These are phyloP conservation scores for Toxicodendron radicans DNA, from an alignment of 345 rosid species.

Conservation along the genomic window DNA sequence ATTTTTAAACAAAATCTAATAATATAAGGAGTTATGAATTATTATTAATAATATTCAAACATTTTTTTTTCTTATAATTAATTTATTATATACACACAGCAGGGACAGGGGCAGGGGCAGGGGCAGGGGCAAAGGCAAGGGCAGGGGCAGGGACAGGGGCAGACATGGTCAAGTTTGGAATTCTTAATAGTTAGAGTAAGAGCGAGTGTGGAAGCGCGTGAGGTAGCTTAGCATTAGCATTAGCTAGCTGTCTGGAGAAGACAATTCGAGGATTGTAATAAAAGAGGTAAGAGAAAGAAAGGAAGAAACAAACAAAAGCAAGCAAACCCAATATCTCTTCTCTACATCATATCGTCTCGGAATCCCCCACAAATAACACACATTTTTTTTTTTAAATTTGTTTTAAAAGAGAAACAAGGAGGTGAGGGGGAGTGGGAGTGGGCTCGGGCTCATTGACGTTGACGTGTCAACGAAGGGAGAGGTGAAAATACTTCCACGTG, in stretches of 20 bases:
- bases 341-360: constrained; percentile 20
- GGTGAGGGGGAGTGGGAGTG: not conserved
- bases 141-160: no score
- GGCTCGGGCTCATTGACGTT: constrained; percentile 35
- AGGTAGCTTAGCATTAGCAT: no score
- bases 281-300: not conserved
- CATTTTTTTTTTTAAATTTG: not conserved
- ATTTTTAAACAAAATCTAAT: no score
- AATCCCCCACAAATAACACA: not conserved
- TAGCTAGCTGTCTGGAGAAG: constrained; percentile 14
- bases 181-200: no score
- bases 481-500: constrained; percentile 23
- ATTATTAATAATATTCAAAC: no score
- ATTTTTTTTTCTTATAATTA: no score
- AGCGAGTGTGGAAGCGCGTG: constrained; percentile 5
- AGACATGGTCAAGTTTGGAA: no score
- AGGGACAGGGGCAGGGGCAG: no score
- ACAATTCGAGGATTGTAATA: constrained; percentile 7
- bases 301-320: not conserved
- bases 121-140: no score
- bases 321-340: not conserved
- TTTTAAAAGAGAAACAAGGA: no score
- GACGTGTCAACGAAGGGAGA: constrained; percentile 35
- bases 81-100: no score
- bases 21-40: no score